Evolutionary conservation across 2,329 filamentous ascomycete genomes (phyloP).

Genomic region (Scedosporium dehoogii): DNA sequence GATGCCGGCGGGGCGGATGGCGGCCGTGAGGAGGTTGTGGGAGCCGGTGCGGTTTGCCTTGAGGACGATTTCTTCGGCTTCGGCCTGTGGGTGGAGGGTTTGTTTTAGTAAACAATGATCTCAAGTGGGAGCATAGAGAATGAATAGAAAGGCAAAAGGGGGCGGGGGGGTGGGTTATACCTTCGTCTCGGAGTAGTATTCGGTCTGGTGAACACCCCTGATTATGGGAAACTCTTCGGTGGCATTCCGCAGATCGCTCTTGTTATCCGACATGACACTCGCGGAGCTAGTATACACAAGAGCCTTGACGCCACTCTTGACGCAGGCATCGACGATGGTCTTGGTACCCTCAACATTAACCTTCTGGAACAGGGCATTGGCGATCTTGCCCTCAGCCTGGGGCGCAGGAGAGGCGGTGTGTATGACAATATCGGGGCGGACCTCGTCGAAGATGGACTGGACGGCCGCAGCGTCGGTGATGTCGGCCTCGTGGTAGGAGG

Average conservation of each 20-base stretch:
- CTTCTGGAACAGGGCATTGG: conserved; percentile 57
- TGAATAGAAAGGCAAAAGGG: not conserved
- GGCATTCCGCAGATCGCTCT: conserved; percentile 69
- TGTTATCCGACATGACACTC: conserved; percentile 77
- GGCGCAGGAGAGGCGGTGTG: conserved; percentile 73
- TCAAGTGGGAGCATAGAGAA: not conserved
- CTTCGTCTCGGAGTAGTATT: conserved; percentile 90
- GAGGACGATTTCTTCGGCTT: conserved; percentile 74
- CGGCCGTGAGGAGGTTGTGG: conserved; percentile 59
- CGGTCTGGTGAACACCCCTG: conserved; percentile 57
- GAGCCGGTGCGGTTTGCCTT: conserved; percentile 55
- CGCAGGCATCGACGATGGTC: conserved; percentile 65
- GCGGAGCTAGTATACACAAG: conserved; percentile 89
- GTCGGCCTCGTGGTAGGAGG: conserved; percentile 64
- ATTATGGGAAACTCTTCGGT: conserved; percentile 76
- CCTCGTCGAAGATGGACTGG: conserved; percentile 50
- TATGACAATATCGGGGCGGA: conserved; percentile 73
- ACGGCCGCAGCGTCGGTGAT: conserved; percentile 60
- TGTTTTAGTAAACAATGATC: not conserved
- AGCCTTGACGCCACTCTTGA: conserved; percentile 60
- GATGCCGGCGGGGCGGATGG: conserved; percentile 80
- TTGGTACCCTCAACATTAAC: conserved; percentile 85
- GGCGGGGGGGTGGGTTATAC: conserved; percentile 27
- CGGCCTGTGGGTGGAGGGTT: conserved; percentile 37
- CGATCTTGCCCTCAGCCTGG: conserved; percentile 40